Conservation (phyloP, 2,329 filamentous ascomycete genomes). For the Stenocarpella maydis region DNA sequence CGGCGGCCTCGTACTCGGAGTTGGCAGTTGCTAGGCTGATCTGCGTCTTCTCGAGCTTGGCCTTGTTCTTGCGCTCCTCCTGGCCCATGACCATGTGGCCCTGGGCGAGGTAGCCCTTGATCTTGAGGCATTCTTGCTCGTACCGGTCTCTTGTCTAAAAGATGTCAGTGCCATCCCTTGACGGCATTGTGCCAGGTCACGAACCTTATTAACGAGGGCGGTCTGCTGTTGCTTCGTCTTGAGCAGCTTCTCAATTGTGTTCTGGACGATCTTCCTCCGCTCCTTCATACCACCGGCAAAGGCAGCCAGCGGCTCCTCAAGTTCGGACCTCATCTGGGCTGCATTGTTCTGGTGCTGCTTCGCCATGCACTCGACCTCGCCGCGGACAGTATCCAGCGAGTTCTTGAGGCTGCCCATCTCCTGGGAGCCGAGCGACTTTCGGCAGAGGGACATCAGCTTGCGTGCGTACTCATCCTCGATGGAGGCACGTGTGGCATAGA, state of each 20-base stretch:
- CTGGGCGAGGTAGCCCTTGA: slow-evolving; percentile 97
- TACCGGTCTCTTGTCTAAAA: slow-evolving; percentile 85
- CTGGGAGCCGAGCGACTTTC: slow-evolving; percentile 87
- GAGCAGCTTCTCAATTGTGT: slow-evolving; percentile 90
- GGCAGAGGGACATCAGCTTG: slow-evolving; percentile 84
- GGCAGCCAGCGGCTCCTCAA: slow-evolving; percentile 91
- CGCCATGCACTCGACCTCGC: slow-evolving; percentile 90
- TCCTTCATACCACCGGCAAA: slow-evolving; percentile 98
- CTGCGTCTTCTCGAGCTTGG: slow-evolving; percentile 97
- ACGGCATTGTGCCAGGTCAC: slow-evolving; percentile 36
- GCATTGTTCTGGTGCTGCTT: slow-evolving; percentile 93
- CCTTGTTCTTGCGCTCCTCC: slow-evolving; percentile 98
- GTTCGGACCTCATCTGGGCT: slow-evolving; percentile 91
- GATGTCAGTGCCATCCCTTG: slow-evolving; percentile 24
- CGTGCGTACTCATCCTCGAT: slow-evolving; percentile 97
- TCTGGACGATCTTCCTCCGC: slow-evolving; percentile 93
- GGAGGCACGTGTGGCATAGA: slow-evolving; percentile 88
- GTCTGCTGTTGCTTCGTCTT: slow-evolving; percentile 96
- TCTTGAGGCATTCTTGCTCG: slow-evolving; percentile 97
- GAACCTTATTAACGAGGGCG: slow-evolving; percentile 86
- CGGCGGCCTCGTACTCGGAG: slow-evolving; percentile 89
- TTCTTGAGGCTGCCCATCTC: slow-evolving; percentile 84
- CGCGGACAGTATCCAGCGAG: slow-evolving; percentile 87
- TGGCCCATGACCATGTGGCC: slow-evolving; percentile 99
- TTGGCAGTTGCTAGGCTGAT: slow-evolving; percentile 92